Evolutionary conservation across 208 protist genomes (phyloP), one percentile per base, ranked within the genome.

Genomic region (Acanthamoeba polyphaga): DNA sequence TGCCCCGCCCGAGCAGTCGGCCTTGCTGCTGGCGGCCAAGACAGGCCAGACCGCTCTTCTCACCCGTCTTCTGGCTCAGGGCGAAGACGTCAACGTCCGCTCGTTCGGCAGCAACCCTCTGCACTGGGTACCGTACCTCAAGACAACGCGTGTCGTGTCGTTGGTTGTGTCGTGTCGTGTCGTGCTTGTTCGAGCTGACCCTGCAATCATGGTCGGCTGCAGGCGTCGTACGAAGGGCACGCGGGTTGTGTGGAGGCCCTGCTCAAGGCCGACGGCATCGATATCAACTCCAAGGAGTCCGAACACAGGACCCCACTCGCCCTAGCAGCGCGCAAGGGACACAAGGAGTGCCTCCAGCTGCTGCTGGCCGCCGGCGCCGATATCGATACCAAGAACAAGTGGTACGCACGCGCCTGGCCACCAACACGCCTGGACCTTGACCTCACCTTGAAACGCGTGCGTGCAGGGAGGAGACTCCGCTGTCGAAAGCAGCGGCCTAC

Each of bases 291-390:
- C 43, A 66, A 66, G 80, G 80, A 88, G 51, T 32, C 80, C 12
- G 80, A 88, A 34, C 51, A 80, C 66, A 74, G 80, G 51, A 88
- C 80, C 15, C 80, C 80, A 12, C 53, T 88, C 29, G 80, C 80
- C 51, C 80, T 88, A 55, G 80, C 80, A 66, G 80, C 80, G 43
- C 80, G 80, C 80, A 88, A 88, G 53, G 80, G 80, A 53, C 80
- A 88, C 80, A 66, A 19, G 22, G 80, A 88, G 29, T 88, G 80
- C 51, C 13, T 62, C n/a, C 51, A 88, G 53, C 51, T 88, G 13
- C 29, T 88, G 80, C 22, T 88, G 17, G 38, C 80, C n/a, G 80
- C 80, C 29, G 80, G 80, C 32, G 80, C 80, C n/a, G 80, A 88
- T 34, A 43, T 88, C 27, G 53, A 88, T 88, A 34, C 51, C 51